A percentile compares a stretch with the other conserved stretches of the same genome.
Evolutionary conservation across 257 asterid species (phyloP).

Genomic region (Solanum paucissectum): DNA sequence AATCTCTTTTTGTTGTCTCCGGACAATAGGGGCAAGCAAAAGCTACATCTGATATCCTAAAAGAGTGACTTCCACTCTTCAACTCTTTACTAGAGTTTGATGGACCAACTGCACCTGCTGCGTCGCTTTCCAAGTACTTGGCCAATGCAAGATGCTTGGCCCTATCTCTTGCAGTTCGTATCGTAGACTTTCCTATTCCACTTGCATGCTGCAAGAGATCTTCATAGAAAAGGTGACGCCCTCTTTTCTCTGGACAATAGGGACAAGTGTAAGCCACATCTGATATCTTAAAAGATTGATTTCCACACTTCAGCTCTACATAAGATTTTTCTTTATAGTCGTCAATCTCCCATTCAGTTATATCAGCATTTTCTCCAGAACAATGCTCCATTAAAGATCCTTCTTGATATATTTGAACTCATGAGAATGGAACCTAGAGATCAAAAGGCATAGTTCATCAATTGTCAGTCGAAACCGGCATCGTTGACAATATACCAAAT

Average conservation of each 20-base stretch:
- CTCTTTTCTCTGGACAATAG: conserved; percentile 50
- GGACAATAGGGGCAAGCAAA: conserved; percentile 80
- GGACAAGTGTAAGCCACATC: conserved; percentile 59
- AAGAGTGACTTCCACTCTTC: conserved; percentile 46
- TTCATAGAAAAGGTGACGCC: conserved; percentile 33
- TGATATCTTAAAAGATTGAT: conserved; percentile 37
- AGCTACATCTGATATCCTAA: conserved; percentile 38
- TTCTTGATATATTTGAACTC: not conserved
- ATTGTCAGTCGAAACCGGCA: not conserved
- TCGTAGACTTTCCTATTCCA: conserved; percentile 44
- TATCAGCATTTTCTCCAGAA: conserved; percentile 24
- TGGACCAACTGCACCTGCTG: conserved; percentile 27
- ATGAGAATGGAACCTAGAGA: not conserved
- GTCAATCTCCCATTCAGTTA: conserved; percentile 21
- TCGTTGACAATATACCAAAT: not conserved
- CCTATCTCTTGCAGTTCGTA: conserved; percentile 45
- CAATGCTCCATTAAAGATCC: conserved; percentile 11
- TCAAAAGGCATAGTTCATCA: not conserved
- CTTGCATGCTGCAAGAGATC: conserved; percentile 71
- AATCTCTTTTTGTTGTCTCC: conserved; percentile 43
- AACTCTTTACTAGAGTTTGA: conserved; percentile 30
- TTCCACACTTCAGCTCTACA: conserved; percentile 46
- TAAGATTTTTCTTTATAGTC: conserved; percentile 20
- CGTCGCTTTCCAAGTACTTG: conserved; percentile 48
- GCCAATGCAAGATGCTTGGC: conserved; percentile 65